Evolutionary conservation across 257 asterid species (phyloP).

Genomic region (Cynanchum wilfordii): DNA sequence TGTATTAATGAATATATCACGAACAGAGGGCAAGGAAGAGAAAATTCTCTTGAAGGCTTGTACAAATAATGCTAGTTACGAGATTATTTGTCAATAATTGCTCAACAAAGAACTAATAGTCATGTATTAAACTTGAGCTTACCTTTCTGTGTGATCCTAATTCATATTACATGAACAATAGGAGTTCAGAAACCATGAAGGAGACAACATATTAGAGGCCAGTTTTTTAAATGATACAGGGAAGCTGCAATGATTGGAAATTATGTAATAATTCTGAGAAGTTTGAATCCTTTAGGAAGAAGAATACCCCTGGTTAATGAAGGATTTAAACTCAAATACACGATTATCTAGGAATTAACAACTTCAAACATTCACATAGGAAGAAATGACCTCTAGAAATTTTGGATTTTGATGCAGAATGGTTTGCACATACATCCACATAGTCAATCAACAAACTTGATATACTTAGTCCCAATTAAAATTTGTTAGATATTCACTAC

Average conservation of each 20-base stretch:
- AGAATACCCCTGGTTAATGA: neutral
- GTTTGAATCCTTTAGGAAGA: neutral
- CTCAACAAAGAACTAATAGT: neutral
- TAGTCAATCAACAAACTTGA: no score
- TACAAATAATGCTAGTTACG: neutral
- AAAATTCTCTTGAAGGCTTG: neutral
- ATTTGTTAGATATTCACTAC: neutral
- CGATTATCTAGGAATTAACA: neutral
- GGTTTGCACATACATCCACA: neutral
- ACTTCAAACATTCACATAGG: neutral
- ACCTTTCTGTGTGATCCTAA: neutral
- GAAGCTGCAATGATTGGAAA: neutral
- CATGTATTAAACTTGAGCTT: neutral
- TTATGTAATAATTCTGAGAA: neutral
- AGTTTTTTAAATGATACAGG: neutral
- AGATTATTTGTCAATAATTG: no score
- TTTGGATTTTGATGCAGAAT: neutral
- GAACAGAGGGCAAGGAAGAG: neutral
- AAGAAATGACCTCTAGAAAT: neutral
- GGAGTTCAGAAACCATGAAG: neutral
- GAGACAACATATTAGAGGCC: neutral
- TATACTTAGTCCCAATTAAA: neutral
- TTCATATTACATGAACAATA: neutral
- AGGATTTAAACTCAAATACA: neutral
- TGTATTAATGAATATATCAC: neutral